Evolutionary conservation across 1,139 yeast genomes (phyloP).

Genomic region (Saccharomyces uvarum): DNA sequence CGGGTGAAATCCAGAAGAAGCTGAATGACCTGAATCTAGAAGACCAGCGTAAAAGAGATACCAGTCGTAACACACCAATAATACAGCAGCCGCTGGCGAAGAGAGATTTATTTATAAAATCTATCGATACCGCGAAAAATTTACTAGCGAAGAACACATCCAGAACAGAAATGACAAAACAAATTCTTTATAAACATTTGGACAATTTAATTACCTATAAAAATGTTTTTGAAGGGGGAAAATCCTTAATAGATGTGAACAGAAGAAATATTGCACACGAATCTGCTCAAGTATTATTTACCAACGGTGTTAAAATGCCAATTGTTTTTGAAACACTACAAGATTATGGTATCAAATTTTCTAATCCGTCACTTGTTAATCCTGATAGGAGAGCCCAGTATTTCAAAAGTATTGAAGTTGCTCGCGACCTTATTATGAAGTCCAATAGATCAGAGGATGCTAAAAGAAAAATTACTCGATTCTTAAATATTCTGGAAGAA

Average conservation of each 20-base stretch:
- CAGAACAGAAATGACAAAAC: conserved; percentile 19
- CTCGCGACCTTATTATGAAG: conserved; percentile 17
- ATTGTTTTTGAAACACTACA: conserved; percentile 22
- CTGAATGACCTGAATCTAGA: conserved; percentile 11
- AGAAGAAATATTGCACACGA: conserved; percentile 15
- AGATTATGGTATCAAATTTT: conserved; percentile 22
- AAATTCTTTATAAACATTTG: conserved; percentile 14
- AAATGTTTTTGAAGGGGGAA: conserved; percentile 17
- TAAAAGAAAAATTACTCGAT: conserved; percentile 16
- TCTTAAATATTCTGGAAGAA: conserved; percentile 14
- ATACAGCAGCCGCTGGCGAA: conserved; percentile 1
- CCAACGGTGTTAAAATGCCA: conserved; percentile 31
- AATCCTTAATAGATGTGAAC: conserved; percentile 6
- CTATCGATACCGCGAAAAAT: conserved; percentile 20
- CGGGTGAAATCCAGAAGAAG: conserved; percentile 12
- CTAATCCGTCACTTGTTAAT: conserved; percentile 11
- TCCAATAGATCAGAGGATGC: conserved; percentile 15
- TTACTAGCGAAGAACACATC: conserved; percentile 17
- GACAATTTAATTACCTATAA: conserved; percentile 16
- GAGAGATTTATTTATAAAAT: conserved; percentile 16
- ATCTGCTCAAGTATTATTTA: conserved; percentile 19
- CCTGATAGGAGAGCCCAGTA: conserved; percentile 22
- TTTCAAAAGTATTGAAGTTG: conserved; percentile 23
- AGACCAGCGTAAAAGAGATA: conserved; percentile 1
- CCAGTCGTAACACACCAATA: not conserved